Conservation (phyloP, 2,329 filamentous ascomycete genomes). For the Cytospora mali region DNA sequence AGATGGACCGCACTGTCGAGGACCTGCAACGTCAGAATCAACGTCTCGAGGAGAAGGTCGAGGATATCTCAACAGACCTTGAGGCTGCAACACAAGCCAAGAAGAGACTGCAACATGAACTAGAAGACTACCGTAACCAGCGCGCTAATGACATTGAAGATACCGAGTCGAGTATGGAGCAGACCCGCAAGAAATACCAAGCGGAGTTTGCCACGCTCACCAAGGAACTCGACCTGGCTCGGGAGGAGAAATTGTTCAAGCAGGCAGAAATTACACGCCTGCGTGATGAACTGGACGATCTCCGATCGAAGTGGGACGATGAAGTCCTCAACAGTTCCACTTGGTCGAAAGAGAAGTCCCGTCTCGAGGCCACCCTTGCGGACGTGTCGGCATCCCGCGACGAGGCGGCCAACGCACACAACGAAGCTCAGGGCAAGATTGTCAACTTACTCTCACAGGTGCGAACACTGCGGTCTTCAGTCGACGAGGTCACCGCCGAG, state of each 20-base stretch:
- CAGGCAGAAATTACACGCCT: slow-evolving; percentile 85
- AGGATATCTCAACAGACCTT: slow-evolving; percentile 88
- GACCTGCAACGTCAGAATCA: slow-evolving; percentile 90
- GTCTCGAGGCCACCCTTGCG: slow-evolving; percentile 84
- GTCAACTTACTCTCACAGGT: slow-evolving; percentile 90
- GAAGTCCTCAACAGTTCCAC: slow-evolving; percentile 97
- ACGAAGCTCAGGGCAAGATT: slow-evolving; percentile 91
- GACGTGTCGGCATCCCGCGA: slow-evolving; percentile 91
- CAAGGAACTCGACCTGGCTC: slow-evolving; percentile 89
- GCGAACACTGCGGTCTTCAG: slow-evolving; percentile 75
- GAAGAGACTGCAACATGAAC: slow-evolving; percentile 92
- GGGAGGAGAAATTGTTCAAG: slow-evolving; percentile 84
- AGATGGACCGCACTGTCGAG: slow-evolving; percentile 84
- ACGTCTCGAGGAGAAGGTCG: slow-evolving; percentile 84
- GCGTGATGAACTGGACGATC: slow-evolving; percentile 93
- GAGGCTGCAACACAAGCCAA: slow-evolving; percentile 85
- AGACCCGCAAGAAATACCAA: slow-evolving; percentile 97
- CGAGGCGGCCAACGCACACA: slow-evolving; percentile 89
- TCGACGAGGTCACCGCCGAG: slow-evolving; percentile 85
- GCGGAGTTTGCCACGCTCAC: slow-evolving; percentile 86
- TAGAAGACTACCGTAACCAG: slow-evolving; percentile 95
- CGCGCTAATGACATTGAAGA: slow-evolving; percentile 96
- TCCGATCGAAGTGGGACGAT: slow-evolving; percentile 96
- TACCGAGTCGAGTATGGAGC: slow-evolving; percentile 93
- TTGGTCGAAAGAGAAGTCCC: slow-evolving; percentile 96